Base-by-base conservation (phyloP, 139 green algal genomes). In the Chlorella sp. region DNA sequence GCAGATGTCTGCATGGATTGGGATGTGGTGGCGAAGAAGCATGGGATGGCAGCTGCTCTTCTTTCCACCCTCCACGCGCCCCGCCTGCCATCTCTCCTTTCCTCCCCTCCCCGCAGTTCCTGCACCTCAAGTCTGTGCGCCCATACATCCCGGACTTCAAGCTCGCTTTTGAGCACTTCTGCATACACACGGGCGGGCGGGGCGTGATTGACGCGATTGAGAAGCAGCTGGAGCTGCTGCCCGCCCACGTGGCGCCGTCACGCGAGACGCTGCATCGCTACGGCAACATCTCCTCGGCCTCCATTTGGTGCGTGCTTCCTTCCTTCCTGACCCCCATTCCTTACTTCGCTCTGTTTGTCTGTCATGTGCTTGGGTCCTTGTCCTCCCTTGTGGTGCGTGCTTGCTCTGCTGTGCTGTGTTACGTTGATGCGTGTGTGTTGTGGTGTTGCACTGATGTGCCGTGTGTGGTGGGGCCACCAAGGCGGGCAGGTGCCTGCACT, bases 111-210 rank as follows among this genome's bases (percentile, higher is more conserved):
- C 69, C 36, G 87, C 88, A 94, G 92, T 86, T 92, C 28, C 69
- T 94, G 81, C n/a, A 61, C n/a, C 92, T 94, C 78, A 88, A 89
- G 73, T 92, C 91, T 48, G 86, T 96, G 28, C 93, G 91, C 88
- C 91, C 97, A 21, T 99, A 99, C 94, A 99, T 99, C 89, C 98
- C 98, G 0, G 96, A 99, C 95, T 99, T 99, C 94, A 99, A 98
- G 93, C 95, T 97, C 18, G 98, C 98, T 2, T 99, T 99, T 89
- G 96, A 99, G 92, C 97, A 99, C 91, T 97, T 99, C 86, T 99
- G 98, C 95, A 99, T 99, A 87, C 97, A 99, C 95, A 99, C 97
- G 0, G 97, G 95, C n/a, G 97, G 97, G 5, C 93, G 97, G 24
- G 87, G 87, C 64, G 87, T 90, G 87, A 90, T 90, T 81, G 87